Conservation (phyloP, 768 basidiomycete genomes). For the Rhodosporidiobolus odoratus region DNA sequence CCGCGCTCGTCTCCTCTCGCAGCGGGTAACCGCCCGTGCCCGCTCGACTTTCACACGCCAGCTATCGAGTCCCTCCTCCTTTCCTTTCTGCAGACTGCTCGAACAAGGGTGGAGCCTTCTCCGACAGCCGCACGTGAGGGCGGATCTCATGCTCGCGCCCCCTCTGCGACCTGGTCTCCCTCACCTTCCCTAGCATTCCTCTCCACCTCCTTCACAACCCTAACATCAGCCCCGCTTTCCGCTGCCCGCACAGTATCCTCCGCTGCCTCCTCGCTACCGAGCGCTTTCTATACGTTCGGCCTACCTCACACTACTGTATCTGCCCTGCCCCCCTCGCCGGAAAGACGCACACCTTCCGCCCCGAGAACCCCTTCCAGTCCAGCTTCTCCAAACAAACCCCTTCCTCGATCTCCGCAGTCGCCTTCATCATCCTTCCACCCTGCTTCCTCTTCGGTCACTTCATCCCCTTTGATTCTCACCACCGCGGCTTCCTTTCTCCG, state of each 20-base stretch:
- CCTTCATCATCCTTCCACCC: background rate
- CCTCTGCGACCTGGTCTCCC: background rate
- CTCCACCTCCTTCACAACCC: background rate
- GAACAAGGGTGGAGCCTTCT: too few relatives aligned
- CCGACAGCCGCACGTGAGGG: too few relatives aligned
- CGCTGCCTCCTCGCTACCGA: background rate
- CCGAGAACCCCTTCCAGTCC: background rate
- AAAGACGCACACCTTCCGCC: background rate
- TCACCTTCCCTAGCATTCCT: background rate
- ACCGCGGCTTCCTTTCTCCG: background rate
- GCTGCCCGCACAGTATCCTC: background rate
- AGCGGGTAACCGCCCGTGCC: too few relatives aligned
- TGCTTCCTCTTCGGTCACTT: too few relatives aligned
- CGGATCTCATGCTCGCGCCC: background rate
- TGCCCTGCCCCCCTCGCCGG: background rate
- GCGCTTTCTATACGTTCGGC: background rate
- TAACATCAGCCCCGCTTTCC: background rate
- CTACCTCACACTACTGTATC: background rate
- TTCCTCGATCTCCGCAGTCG: background rate
- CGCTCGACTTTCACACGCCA: too few relatives aligned
- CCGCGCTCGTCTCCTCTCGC: too few relatives aligned
- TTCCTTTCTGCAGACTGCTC: background rate
- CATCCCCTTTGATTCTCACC: too few relatives aligned
- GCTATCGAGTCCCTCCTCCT: background rate
- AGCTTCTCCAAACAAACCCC: background rate